Evolutionary conservation across 257 asterid genomes (phyloP), one percentile per base, ranked within the genome.

Genomic region (Solanum virginianum): DNA sequence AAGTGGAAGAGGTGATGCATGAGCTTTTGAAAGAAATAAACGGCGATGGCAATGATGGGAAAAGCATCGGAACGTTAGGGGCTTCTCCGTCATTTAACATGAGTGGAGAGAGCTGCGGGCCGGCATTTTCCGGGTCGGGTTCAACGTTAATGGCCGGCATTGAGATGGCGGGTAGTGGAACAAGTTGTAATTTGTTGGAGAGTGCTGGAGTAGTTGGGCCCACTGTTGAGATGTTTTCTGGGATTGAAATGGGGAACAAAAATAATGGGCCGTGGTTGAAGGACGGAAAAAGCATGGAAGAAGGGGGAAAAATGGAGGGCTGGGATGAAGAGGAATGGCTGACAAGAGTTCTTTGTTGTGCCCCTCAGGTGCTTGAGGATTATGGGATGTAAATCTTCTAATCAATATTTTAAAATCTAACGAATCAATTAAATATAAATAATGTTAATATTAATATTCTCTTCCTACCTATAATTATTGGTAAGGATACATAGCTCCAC

Each of bases 121-220:
- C 82, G 49, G 81, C 86, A 24, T 56, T 54, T 70, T 84, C 86
- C 43, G 74, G 57, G 32, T 84, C 86, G 74, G 86, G 20, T 12
- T 84, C 86, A 1, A 84, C 86, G 43, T 62, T 84, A 60, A 84
- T 84, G 86, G 86, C 62, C 11, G 86, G 86, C 45, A 56, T 84
- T 71, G 82, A 71, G 24, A n/a, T 56, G 82, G 65, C 20, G 15
- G 12, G 55, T 36, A 15, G 79, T 2, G n/a, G 69, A 6, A 22
- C 29, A 26, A 13, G 65, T 59, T 17, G 70, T 75, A 13, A 47
- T 75, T 24, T 75, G 45, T 57, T 75, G 24, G 82, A 24, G 41
- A 45, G 1, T 75, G 60, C 14, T 51, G 62, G 62, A 29, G 22
- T 51, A 29, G 15, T 51, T 75, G 62, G 41, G 56, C 84, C 84